Base-by-base conservation (phyloP, 164 flowering plant genomes). In the Magnolia officinalis region DNA sequence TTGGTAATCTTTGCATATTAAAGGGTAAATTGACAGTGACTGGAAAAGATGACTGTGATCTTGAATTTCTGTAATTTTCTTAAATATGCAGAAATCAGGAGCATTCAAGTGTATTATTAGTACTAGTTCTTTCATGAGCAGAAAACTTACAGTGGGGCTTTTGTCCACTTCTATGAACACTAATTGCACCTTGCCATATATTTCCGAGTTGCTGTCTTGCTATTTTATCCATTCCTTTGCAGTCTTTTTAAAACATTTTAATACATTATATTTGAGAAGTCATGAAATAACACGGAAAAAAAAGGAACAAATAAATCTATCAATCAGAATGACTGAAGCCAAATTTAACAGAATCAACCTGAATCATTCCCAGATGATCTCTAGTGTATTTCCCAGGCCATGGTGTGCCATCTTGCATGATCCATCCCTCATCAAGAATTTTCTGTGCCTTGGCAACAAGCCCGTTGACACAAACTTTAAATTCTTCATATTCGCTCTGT, bases 301-400 rank as follows among this genome's bases (percentile, higher is more conserved):
- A 21, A 29, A 26, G 45, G 14, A 31, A 29, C 70, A 18, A 19
- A n/a, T 23, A 19, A 63, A 63, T 9, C 59, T 52, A 16, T 10
- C 21, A 70, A n/a, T 70, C 58, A 18, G 8, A 49, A 13, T 13
- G 8, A n/a, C 26, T 18, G 5, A 29, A 23, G 70, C 20, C 26
- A 16, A 26, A 31, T 14, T 1, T 21, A 45, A 45, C 45, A 0
- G 72, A 19, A 67, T 81, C 73, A 63, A 88, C 89, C 89, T 88
- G 90, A 55, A 89, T 89, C 91, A 89, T 87, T 72, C 91, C 91
- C 49, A 89, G 91, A 77, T 89, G 90, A 79, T 89, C 90, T 49
- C 88, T 77, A n/a, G 82, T 84, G 76, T 85, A 87, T 74, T 88
- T 88, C 52, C 90, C 91, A n/a, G 91, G 90, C 91, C 90, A 86